These are phyloP conservation scores for Nasturtium officinale DNA, from an alignment of 345 rosid species.

Conservation along the genomic window DNA sequence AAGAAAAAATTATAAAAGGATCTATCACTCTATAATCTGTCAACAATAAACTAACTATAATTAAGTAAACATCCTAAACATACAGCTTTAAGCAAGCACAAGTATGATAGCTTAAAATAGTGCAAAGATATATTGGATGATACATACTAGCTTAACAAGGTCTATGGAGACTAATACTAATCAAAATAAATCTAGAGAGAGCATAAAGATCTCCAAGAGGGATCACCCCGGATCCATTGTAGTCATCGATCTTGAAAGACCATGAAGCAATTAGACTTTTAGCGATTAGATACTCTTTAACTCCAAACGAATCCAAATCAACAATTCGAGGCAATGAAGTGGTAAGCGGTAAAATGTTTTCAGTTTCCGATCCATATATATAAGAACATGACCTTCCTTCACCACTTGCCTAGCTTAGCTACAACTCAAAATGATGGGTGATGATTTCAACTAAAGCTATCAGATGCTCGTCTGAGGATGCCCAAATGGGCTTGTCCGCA, in stretches of 20 bases:
- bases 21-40: not conserved
- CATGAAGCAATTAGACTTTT: conserved; percentile 77
- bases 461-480: not conserved
- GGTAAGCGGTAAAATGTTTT: conserved; percentile 63
- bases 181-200: not conserved
- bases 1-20: not conserved
- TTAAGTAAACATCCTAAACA: not conserved
- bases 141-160: conserved; percentile 8
- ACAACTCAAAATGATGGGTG: conserved; percentile 17
- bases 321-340: conserved; percentile 41
- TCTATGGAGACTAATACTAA: not conserved
- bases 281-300: conserved; percentile 67
- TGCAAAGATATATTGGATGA: no score
- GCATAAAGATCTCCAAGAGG: conserved; percentile 96
- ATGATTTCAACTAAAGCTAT: not conserved
- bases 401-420: conserved; percentile 79
- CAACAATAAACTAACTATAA: not conserved
- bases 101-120: not conserved
- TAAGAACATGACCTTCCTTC: conserved; percentile 73
- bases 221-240: conserved; percentile 87
- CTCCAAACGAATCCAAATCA: conserved; percentile 51
- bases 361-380: conserved; percentile 72
- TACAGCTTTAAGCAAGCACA: not conserved
- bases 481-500: no score
- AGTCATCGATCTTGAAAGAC: conserved; percentile 73